Base-by-base conservation (phyloP, 1,139 yeast genomes). In the Williopsis jadinii region DNA sequence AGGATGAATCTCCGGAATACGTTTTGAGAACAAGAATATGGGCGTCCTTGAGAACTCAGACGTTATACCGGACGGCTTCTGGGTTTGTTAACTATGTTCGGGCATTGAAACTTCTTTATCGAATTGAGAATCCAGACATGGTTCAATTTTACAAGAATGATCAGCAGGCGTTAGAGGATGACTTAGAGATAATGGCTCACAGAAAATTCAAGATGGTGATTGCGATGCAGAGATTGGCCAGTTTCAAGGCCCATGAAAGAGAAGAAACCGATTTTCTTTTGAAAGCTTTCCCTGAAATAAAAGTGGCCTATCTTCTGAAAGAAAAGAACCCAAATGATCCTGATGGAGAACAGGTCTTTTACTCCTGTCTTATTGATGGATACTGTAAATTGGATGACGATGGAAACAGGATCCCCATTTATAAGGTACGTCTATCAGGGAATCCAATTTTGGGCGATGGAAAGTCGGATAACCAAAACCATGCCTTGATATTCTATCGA, bases 361-460 rank as follows among this genome's bases (percentile, higher is more conserved):
- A 75, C 51, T 81, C 95, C 0, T 74, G 81, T 32, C 59, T 84
- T 43, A 68, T 84, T 32, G 85, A 82, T 57, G 75, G 77, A 0
- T 63, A 63, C 14, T 66, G 73, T 40, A 63, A 58, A 30, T 55
- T 60, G 24, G 68, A 68, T 38, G 66, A 60, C 10, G 51, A 55
- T 48, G 77, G 79, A 1, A 54, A 66, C 11, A 63, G 77, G 28
- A 56, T 56, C 26, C 80, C 78, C 6, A 67, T 68, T 36, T 82
- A 70, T 52, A 68, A 75, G 44, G 70, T 87, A 9, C 69, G 68
- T 41, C 64, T 87, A 11, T 81, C 95, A 0, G 96, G 96, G 1
- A 79, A 87, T 56, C 96, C 96, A 3, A 84, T 86, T 32, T 64
- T 87, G 27, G 96, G 96, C 1, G 95, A 86, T 61, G 95, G 95